Percentiles rank a stretch among this genome's conserved stretches.
Conservation (phyloP, 495 filamentous ascomycete species). For the Aspergillus mulundensis region DNA sequence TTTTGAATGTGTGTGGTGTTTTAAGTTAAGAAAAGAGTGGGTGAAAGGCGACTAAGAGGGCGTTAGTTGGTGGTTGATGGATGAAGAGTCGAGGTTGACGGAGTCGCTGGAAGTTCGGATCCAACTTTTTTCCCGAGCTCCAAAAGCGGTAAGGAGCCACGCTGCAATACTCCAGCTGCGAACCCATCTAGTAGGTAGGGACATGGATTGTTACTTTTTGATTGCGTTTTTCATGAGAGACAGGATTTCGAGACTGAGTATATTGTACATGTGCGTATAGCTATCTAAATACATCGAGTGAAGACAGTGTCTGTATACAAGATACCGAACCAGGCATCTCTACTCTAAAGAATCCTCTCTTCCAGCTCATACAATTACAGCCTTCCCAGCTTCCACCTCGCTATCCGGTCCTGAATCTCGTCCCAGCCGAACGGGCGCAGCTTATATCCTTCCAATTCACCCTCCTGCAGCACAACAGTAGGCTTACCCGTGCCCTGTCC, state of each 20-base stretch:
- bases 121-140: conserved; percentile 45
- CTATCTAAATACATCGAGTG: conserved; percentile 22
- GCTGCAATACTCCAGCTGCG: not conserved
- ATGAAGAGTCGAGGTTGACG: conserved; percentile 14
- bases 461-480: conserved; percentile 92
- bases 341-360: not conserved
- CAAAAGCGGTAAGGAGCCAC: conserved; percentile 42
- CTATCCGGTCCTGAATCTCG: conserved; percentile 82
- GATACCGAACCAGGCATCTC: conserved; percentile 7
- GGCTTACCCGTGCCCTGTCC: conserved; percentile 82
- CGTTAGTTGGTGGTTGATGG: conserved; percentile 9
- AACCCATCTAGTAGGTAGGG: not conserved
- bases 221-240: too few species aligned
- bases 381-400: conserved; percentile 77
- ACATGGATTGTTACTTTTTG: too few species aligned
- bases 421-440: conserved; percentile 66
- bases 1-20: conserved; percentile 46
- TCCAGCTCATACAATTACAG: conserved; percentile 35
- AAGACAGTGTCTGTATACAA: conserved; percentile 12
- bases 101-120: conserved; percentile 21
- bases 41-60: not conserved
- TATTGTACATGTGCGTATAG: conserved; percentile 13
- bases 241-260: not conserved
- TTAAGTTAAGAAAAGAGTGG: not conserved
- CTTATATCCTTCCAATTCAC: conserved; percentile 41